phyloP scores from a whole-genome alignment of 441 rosid genomes.

The Eutrema salsugineum region DNA sequence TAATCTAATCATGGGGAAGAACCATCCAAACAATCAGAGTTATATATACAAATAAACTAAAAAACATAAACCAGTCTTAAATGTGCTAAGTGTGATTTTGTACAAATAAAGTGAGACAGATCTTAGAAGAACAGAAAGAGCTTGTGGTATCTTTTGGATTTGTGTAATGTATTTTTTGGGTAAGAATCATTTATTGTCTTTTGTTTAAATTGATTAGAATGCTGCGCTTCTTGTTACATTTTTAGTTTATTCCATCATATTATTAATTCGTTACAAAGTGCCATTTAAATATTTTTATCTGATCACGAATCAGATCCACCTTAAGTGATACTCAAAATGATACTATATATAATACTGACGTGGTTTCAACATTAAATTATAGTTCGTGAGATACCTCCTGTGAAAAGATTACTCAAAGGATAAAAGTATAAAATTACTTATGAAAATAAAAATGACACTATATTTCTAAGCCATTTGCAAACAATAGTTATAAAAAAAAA shows the following conservation, averaged over 20 bases:
- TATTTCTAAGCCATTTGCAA: too few relatives aligned
- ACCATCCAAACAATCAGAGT: neutral
- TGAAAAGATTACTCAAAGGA: too few relatives aligned
- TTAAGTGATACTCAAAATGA: neutral
- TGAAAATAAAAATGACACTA: neutral
- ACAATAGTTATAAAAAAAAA: too few relatives aligned
- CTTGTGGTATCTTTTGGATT: constrained; percentile 8
- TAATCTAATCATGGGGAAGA: constrained; percentile 28
- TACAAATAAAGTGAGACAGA: constrained; percentile 28
- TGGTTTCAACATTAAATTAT: too few relatives aligned
- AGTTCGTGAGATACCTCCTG: too few relatives aligned
- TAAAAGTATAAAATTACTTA: neutral
- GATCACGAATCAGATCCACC: neutral
- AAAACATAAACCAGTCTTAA: constrained; percentile 10
- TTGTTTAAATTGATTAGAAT: neutral
- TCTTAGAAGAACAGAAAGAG: constrained; percentile 21
- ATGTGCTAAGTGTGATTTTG: constrained; percentile 20
- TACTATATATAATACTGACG: too few relatives aligned
- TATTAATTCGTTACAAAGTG: neutral
- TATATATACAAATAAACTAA: neutral
- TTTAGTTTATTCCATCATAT: neutral
- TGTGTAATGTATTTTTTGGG: constrained; percentile 7
- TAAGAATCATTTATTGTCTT: neutral
- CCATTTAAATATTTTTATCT: neutral
- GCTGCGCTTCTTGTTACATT: neutral